A percentile compares a stretch with the other conserved stretches of the same genome.
Evolutionary conservation across 257 asterid genomes (phyloP).

Genomic region (Solanum raphanifolium): DNA sequence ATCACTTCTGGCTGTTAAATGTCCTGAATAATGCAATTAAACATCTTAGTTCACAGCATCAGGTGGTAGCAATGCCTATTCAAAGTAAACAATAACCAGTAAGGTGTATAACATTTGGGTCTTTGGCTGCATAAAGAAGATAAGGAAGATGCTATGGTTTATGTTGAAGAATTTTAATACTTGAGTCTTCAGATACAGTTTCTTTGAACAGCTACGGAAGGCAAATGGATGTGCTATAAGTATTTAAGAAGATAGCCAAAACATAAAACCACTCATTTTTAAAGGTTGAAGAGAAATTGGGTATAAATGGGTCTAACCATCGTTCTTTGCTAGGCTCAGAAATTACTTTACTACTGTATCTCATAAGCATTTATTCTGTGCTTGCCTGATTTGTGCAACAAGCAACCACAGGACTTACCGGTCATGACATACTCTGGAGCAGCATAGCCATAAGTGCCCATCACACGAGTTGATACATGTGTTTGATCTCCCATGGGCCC

Average conservation of each 20-base stretch:
- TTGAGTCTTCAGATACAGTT: neutral
- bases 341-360: neutral
- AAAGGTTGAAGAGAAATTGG: neutral
- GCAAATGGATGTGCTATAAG: neutral
- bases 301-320: neutral
- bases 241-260: neutral
- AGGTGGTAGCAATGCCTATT: neutral
- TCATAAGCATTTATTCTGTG: neutral
- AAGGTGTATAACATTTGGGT: neutral
- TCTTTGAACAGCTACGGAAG: neutral
- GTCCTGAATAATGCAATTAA: slow-evolving; percentile 37
- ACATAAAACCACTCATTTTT: neutral
- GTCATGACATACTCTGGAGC: slow-evolving; percentile 99
- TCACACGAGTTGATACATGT: slow-evolving; percentile 91
- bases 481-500: slow-evolving; percentile 99
- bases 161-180: neutral
- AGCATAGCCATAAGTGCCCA: slow-evolving; percentile 98
- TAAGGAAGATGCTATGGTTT: neutral
- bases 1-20: slow-evolving; percentile 79
- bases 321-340: neutral
- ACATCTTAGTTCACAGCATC: neutral
- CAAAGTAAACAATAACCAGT: neutral
- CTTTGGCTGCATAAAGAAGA: neutral
- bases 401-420: slow-evolving; percentile 40
- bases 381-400: neutral